Percentiles rank a stretch among this genome's conserved stretches.
Evolutionary conservation across 2,329 filamentous ascomycete species (phyloP).

Genomic region (Trichocomaceae sp.): DNA sequence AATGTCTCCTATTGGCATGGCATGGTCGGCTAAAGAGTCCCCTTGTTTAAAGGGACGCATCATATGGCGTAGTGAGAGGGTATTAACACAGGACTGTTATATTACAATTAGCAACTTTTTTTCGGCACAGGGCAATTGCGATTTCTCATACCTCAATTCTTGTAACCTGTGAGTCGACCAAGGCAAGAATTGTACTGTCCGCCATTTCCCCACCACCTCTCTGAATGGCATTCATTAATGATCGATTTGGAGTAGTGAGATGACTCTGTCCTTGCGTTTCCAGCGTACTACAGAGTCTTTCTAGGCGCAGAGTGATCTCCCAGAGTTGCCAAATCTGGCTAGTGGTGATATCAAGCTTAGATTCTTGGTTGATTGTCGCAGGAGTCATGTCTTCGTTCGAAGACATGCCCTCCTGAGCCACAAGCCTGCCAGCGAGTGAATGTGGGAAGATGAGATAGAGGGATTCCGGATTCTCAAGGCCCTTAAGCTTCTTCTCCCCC

Average conservation of each 20-base stretch:
- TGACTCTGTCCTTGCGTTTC: constrained; percentile 60
- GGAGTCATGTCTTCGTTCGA: constrained; percentile 38
- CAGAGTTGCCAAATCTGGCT: constrained; percentile 84
- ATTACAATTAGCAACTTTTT: background rate
- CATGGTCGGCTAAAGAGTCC: constrained; percentile 61
- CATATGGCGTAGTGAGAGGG: constrained; percentile 71
- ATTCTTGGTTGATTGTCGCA: constrained; percentile 57
- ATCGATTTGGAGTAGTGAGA: constrained; percentile 73
- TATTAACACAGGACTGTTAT: constrained; percentile 68
- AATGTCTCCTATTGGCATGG: constrained; percentile 69
- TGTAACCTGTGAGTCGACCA: constrained; percentile 91
- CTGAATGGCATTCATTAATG: constrained; percentile 69
- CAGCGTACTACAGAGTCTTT: constrained; percentile 87
- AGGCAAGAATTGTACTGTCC: constrained; percentile 78
- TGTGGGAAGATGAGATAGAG: constrained; percentile 95
- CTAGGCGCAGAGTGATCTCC: constrained; percentile 79
- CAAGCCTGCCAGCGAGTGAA: constrained; percentile 65
- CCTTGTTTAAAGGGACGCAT: constrained; percentile 61
- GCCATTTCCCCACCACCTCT: constrained; percentile 74
- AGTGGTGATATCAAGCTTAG: constrained; percentile 69
- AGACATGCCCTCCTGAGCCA: constrained; percentile 43
- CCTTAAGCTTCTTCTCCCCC: constrained; percentile 91
- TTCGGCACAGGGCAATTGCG: background rate
- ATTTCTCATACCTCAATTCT: constrained; percentile 73
- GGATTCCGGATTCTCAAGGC: constrained; percentile 91